Conservation (phyloP, 164 flowering plant genomes). For the Aristolochia contorta region DNA sequence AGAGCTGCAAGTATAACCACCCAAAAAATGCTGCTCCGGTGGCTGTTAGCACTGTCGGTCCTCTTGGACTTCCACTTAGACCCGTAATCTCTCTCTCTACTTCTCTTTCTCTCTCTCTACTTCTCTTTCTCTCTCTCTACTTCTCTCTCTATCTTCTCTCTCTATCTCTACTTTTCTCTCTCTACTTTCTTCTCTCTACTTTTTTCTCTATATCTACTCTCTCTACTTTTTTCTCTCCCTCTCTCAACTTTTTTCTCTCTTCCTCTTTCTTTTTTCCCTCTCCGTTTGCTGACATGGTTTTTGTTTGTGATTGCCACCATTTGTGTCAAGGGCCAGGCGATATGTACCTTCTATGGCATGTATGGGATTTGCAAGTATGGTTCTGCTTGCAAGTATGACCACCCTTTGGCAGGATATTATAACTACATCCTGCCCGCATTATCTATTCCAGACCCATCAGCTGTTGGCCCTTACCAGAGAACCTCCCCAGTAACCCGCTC, state of each 20-base stretch:
- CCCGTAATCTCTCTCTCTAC: slow-evolving; percentile 43
- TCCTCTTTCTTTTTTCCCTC: too few species aligned
- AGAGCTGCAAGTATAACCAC: slow-evolving; percentile 73
- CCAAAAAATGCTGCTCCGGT: slow-evolving; percentile 42
- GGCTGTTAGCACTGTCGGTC: slow-evolving; percentile 26
- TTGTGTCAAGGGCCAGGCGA: slow-evolving; percentile 14
- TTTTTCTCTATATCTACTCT: neutral
- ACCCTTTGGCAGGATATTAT: slow-evolving; percentile 38
- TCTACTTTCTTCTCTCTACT: neutral
- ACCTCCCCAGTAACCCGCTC: slow-evolving; percentile 13
- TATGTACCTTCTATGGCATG: slow-evolving; percentile 23
- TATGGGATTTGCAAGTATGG: slow-evolving; percentile 54
- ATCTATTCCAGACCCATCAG: slow-evolving; percentile 22
- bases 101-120: neutral
- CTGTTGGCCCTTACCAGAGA: slow-evolving; percentile 23
- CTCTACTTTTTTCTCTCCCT: too few species aligned
- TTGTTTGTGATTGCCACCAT: neutral
- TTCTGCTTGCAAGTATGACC: slow-evolving; percentile 64
- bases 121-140: neutral
- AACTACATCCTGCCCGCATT: slow-evolving; percentile 26
- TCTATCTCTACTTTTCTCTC: too few species aligned
- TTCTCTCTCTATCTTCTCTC: too few species aligned
- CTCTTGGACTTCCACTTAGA: slow-evolving; percentile 62
- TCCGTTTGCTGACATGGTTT: neutral
- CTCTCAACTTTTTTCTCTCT: too few species aligned